These are phyloP conservation scores for Dactylorhiza incarnata DNA, from an alignment of 106 monocot species.

Conservation along the genomic window DNA sequence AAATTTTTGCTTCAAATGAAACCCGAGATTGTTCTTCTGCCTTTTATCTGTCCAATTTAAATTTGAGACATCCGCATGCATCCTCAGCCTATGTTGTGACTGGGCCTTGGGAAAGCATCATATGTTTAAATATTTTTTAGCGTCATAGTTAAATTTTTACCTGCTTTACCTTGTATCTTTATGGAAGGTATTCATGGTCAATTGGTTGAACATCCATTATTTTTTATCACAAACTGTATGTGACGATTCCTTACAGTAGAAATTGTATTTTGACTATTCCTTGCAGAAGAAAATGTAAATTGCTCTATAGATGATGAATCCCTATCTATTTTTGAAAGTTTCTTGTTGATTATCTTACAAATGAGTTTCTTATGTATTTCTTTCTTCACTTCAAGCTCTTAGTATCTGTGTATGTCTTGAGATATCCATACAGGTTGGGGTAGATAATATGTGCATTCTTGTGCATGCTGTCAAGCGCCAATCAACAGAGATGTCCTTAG, in stretches of 20 bases:
- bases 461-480: conserved; percentile 95
- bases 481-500: conserved; percentile 40
- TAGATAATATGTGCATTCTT: conserved; percentile 99
- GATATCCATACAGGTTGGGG: conserved; percentile 64
- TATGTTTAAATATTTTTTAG: neutral
- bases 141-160: neutral
- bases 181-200: neutral
- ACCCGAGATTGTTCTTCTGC: neutral
- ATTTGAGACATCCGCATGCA: neutral
- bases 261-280: neutral
- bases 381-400: neutral
- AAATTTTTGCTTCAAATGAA: neutral
- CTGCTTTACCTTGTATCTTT: neutral
- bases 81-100: neutral
- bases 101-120: neutral
- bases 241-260: neutral
- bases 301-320: neutral
- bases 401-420: neutral
- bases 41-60: neutral
- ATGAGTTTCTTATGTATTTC: neutral
- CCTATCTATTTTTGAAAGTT: neutral
- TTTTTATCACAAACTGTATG: neutral
- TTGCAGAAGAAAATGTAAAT: neutral
- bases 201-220: neutral
- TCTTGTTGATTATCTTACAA: neutral